phyloP scores from a whole-genome alignment of 345 rosid species.

The Draba incana region DNA sequence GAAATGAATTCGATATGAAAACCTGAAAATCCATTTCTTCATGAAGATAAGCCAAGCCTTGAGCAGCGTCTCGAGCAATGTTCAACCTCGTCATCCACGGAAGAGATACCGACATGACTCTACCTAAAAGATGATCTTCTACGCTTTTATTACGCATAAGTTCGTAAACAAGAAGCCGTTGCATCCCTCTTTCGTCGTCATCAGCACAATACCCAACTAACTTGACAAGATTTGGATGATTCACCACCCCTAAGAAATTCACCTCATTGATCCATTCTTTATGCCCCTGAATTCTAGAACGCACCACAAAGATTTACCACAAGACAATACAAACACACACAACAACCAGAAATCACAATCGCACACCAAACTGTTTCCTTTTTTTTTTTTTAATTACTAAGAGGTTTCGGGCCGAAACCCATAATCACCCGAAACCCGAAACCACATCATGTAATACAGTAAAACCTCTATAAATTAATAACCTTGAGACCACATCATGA shows the following conservation, averaged over 20 bases:
- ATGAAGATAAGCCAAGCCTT: constrained; percentile 91
- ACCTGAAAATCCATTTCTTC: constrained; percentile 99
- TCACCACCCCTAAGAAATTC: constrained; percentile 83
- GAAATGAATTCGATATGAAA: neutral
- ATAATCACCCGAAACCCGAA: too few relatives aligned
- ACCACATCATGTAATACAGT: too few relatives aligned
- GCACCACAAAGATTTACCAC: constrained; percentile 39
- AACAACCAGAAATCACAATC: neutral
- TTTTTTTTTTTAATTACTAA: too few relatives aligned
- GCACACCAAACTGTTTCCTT: neutral
- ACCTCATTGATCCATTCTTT: constrained; percentile 99
- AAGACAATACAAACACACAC: constrained; percentile 2
- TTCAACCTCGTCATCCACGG: constrained; percentile 78
- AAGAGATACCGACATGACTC: constrained; percentile 49
- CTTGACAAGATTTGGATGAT: constrained; percentile 93
- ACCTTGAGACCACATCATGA: too few relatives aligned
- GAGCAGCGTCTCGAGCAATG: constrained; percentile 90
- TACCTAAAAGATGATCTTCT: constrained; percentile 78
- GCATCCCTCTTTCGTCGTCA: constrained; percentile 95
- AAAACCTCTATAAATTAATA: too few relatives aligned
- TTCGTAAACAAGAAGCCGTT: constrained; percentile 82
- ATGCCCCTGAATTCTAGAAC: constrained; percentile 92
- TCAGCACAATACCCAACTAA: constrained; percentile 93
- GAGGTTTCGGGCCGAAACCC: too few relatives aligned
- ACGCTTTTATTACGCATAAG: constrained; percentile 89